Conservation (phyloP, 176 grass and related monocot species). For the Elaeis guineensis region DNA sequence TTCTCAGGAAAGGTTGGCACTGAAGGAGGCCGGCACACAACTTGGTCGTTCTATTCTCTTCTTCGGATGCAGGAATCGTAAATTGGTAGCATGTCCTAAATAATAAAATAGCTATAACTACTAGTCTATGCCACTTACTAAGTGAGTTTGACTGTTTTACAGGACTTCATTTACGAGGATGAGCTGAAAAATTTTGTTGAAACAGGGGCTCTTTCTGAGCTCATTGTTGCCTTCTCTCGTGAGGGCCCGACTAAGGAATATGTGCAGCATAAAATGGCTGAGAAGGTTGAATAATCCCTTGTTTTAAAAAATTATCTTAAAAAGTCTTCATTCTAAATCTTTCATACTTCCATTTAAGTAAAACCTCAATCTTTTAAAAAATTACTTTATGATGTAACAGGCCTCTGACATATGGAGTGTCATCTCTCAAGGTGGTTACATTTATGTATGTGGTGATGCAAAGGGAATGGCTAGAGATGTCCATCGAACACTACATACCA, state of each 20-base stretch:
- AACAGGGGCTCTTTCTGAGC: not conserved
- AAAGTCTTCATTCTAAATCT: no score
- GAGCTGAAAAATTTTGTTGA: not conserved
- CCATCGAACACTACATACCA: slow-evolving; percentile 77
- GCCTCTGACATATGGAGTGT: slow-evolving; percentile 69
- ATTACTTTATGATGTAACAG: slow-evolving; percentile 17
- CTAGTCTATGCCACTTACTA: no score
- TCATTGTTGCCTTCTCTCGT: not conserved
- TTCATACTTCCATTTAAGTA: no score
- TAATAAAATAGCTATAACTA: not conserved
- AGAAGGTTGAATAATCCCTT: slow-evolving; percentile 48
- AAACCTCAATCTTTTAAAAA: no score
- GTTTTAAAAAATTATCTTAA: no score
- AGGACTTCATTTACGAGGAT: not conserved
- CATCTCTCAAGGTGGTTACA: slow-evolving; percentile 64
- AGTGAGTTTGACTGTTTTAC: slow-evolving; percentile 17
- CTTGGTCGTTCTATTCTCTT: slow-evolving; percentile 64
- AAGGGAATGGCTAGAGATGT: slow-evolving; percentile 98
- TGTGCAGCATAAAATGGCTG: slow-evolving; percentile 68
- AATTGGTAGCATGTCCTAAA: slow-evolving; percentile 42
- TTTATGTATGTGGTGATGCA: slow-evolving; percentile 91
- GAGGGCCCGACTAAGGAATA: not conserved
- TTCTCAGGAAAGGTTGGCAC: slow-evolving; percentile 66
- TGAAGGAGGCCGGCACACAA: slow-evolving; percentile 53
- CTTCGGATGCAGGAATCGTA: slow-evolving; percentile 90